Evolutionary conservation across 148 eudicot genomes (phyloP).

Genomic region (Chenopodium quinoa): DNA sequence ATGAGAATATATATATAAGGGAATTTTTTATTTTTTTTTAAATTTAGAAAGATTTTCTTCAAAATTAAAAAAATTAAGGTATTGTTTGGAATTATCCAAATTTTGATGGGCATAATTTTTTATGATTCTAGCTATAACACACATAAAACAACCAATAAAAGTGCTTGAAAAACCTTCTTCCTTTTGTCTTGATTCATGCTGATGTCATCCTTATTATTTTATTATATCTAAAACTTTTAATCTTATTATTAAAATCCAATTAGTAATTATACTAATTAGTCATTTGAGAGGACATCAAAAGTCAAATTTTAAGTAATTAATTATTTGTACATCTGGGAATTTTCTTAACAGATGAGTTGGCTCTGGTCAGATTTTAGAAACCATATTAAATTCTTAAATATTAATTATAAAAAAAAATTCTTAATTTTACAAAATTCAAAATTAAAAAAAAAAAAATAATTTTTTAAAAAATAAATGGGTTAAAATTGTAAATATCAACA

Average conservation of each 20-base stretch:
- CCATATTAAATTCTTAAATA: background rate
- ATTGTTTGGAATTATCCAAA: conserved; percentile 28
- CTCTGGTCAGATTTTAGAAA: conserved; percentile 23
- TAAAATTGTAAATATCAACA: conserved; percentile 8
- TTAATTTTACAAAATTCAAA: background rate
- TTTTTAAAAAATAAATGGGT: background rate
- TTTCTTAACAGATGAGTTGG: conserved; percentile 23
- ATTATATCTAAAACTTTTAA: conserved; percentile 4
- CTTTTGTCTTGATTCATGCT: conserved; percentile 34
- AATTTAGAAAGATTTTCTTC: background rate
- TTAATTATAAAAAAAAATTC: background rate
- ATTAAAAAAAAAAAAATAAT: background rate
- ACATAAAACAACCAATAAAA: conserved; percentile 30
- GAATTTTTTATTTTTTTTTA: background rate
- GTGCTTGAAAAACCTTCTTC: conserved; percentile 34
- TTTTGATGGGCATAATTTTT: conserved; percentile 26
- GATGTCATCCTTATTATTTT: conserved; percentile 16
- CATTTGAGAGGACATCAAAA: conserved; percentile 20
- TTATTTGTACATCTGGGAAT: conserved; percentile 21
- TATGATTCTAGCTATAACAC: conserved; percentile 16
- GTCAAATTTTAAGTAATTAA: conserved; percentile 27
- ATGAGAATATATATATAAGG: conserved; percentile 1
- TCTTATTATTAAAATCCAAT: background rate
- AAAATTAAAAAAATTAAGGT: conserved; percentile 8
- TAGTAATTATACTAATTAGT: background rate